Evolutionary conservation across 2,329 filamentous ascomycete genomes (phyloP), one percentile per base, ranked within the genome.

Genomic region (Aureobasidium pullulans): DNA sequence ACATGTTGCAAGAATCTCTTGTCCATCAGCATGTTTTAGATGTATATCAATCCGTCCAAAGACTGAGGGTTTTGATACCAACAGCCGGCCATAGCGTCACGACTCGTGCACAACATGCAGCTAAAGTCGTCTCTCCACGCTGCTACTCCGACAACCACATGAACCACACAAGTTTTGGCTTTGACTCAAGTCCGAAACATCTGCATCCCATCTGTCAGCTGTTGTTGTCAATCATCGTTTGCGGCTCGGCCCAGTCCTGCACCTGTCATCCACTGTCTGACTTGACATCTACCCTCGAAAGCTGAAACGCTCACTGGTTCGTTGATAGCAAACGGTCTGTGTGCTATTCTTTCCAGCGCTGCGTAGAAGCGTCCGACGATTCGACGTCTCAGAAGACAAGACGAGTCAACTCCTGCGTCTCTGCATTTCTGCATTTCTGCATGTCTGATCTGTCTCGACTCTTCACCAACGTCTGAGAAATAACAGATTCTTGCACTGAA

Each of bases 191-290:
- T 29, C 40, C 29, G 39, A 28, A 46, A 56, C 39, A 46, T 29
- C 13, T 34, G 15, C 9, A 52, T 23, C 13, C 6, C n/a, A 42
- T 7, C 37, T 40, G 10, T 40, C 11, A 7, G 11, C 7, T 29
- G 6, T 16, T 5, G 15, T 6, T 11, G 34, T 39, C 36, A n/a
- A 37, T 50, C n/a, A 8, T 56, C 52, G 52, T 28, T 36, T 15
- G 13, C 52, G 40, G 52, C 52, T 56, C 52, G 52, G 52, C 52
- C 52, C 52, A 36, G 52, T 43, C 37, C 49, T 42, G 49, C 28
- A 34, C 37, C 50, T 54, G 37, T 54, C 50, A 44, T 3, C 19
- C 52, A 37, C 28, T 28, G n/a, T 28, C n/a, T 34, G 34, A 19
- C 29, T 11, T 28, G 23, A 40, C 19, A 42, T 7, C 4, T 16